Evolutionary conservation across 2,329 filamentous ascomycete genomes (phyloP).

Genomic region (Chaetomium globosum): DNA sequence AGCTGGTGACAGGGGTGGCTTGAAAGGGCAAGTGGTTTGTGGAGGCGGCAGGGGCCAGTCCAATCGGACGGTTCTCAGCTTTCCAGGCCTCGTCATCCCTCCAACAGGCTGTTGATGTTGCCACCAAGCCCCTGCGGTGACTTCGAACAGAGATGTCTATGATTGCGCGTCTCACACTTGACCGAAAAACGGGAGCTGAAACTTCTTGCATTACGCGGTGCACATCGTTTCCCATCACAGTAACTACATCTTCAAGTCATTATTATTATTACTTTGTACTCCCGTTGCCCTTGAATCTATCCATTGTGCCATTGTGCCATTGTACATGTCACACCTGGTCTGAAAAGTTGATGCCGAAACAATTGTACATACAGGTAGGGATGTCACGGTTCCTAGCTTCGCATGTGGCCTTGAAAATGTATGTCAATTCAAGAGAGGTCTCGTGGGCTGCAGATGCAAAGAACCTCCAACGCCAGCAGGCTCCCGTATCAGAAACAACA

Average conservation of each 20-base stretch:
- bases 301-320: too few species aligned
- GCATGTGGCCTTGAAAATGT: neutral
- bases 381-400: neutral
- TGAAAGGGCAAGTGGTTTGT: neutral
- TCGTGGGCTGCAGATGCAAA: neutral
- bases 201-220: too few species aligned
- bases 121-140: neutral
- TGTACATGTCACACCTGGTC: neutral
- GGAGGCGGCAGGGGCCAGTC: neutral
- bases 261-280: neutral
- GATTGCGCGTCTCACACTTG: neutral
- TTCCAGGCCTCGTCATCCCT: slow-evolving; percentile 17
- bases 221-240: neutral
- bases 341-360: neutral
- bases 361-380: too few species aligned
- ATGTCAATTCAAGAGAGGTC: neutral
- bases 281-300: neutral
- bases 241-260: neutral
- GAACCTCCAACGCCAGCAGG: neutral
- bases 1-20: neutral
- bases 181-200: neutral
- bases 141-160: neutral
- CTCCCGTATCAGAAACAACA: neutral
- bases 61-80: slow-evolving; percentile 6
- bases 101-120: neutral